phyloP scores from a whole-genome alignment of 1,284 basidiomycete genomes.

The Cutaneotrichosporon sp. region DNA sequence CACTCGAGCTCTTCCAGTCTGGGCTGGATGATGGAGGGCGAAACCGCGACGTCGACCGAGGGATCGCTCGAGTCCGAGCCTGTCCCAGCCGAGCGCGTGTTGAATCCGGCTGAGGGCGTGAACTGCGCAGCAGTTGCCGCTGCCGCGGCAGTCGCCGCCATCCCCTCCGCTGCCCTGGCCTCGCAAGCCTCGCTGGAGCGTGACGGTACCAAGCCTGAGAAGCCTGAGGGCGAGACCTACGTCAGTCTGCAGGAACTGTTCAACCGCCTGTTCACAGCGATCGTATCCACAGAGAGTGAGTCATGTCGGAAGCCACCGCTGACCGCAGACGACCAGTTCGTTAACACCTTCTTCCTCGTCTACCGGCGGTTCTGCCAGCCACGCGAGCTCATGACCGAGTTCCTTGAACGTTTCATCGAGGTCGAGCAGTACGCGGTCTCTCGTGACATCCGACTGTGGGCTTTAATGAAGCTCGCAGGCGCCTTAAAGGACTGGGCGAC shows the following conservation, averaged over 20 bases:
- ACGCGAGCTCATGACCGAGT: conserved; percentile 42
- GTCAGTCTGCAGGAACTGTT: conserved; percentile 37
- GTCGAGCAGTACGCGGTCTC: conserved; percentile 39
- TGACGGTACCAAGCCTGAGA: neutral
- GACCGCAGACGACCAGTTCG: conserved; percentile 37
- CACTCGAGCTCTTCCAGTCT: conserved; percentile 37
- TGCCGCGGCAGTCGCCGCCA: neutral
- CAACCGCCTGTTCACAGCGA: conserved; percentile 42
- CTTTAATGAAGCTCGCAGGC: conserved; percentile 48
- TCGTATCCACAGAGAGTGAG: conserved; percentile 46
- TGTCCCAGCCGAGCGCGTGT: neutral
- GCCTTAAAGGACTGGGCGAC: conserved; percentile 48
- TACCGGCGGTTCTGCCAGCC: conserved; percentile 51
- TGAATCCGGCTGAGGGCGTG: neutral
- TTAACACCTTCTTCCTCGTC: conserved; percentile 48
- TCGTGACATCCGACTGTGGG: conserved; percentile 46
- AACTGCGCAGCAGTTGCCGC: neutral
- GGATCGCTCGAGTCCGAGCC: conserved; percentile 12
- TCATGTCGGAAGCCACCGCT: neutral
- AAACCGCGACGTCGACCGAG: conserved; percentile 15
- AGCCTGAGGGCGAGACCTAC: conserved; percentile 14
- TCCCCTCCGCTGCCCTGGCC: neutral
- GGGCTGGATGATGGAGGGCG: conserved; percentile 38
- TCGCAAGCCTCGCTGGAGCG: neutral
- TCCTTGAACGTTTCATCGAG: conserved; percentile 41